Conservation (phyloP, 345 rosid species). For the Crucihimalaya himalaica region DNA sequence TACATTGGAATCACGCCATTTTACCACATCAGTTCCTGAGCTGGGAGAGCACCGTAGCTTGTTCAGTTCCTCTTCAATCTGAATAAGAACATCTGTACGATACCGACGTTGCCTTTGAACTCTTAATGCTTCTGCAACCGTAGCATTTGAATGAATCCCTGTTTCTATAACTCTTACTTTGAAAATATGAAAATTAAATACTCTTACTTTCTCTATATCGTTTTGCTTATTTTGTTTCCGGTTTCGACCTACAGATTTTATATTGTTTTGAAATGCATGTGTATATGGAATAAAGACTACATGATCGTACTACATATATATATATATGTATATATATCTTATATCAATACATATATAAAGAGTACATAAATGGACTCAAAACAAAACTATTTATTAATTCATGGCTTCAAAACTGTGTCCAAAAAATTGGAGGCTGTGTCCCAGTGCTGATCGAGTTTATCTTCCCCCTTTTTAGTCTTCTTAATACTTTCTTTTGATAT, state of each 20-base stretch:
- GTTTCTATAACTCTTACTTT: too few relatives aligned
- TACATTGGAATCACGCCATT: too few relatives aligned
- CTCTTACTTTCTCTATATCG: background rate
- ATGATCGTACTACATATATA: background rate
- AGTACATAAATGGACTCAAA: background rate
- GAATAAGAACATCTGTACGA: too few relatives aligned
- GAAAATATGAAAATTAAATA: too few relatives aligned
- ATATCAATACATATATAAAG: slow-evolving; percentile 6
- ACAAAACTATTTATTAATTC: background rate
- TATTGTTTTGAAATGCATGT: too few relatives aligned
- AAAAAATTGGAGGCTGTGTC: background rate
- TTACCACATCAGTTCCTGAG: too few relatives aligned
- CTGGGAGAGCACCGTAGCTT: too few relatives aligned
- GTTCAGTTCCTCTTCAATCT: too few relatives aligned
- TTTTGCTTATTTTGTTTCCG: background rate
- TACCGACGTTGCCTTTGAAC: too few relatives aligned
- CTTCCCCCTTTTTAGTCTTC: background rate
- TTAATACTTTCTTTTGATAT: slow-evolving; percentile 2
- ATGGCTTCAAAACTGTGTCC: background rate
- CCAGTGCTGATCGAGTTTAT: background rate
- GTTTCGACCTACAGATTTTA: background rate
- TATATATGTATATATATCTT: background rate
- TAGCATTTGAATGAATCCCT: too few relatives aligned
- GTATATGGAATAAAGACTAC: background rate
- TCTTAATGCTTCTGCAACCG: too few relatives aligned